Evolutionary conservation across 495 filamentous ascomycete genomes (phyloP).

Genomic region (Penicillium cataractarum): DNA sequence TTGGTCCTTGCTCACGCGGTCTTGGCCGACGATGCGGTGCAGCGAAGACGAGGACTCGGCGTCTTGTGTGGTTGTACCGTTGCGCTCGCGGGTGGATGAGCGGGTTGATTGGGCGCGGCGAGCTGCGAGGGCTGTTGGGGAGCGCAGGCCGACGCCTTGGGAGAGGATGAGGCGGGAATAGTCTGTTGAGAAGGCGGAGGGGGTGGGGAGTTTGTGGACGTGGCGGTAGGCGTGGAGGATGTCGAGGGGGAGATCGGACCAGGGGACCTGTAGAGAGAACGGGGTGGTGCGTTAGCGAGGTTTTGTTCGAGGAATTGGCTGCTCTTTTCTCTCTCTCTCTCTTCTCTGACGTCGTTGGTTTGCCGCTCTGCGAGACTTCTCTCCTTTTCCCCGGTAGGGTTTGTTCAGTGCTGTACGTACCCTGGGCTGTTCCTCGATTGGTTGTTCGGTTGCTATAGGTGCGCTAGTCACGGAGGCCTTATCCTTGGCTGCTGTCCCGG

Average conservation of each 20-base stretch:
- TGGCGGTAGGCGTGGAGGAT: slow-evolving; percentile 82
- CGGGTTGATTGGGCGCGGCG: slow-evolving; percentile 36
- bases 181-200: slow-evolving; percentile 68
- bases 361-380: neutral
- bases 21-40: slow-evolving; percentile 44
- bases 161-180: slow-evolving; percentile 74
- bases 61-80: slow-evolving; percentile 10
- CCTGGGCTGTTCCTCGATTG: slow-evolving; percentile 35
- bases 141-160: slow-evolving; percentile 66
- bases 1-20: slow-evolving; percentile 74
- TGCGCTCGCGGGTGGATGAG: slow-evolving; percentile 15
- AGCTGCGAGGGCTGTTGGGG: slow-evolving; percentile 49
- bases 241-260: slow-evolving; percentile 70
- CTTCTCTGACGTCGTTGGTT: slow-evolving; percentile 12
- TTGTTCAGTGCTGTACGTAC: slow-evolving; percentile 29
- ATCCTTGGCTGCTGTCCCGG: slow-evolving; percentile 31
- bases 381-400: slow-evolving; percentile 5
- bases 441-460: slow-evolving; percentile 32
- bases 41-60: slow-evolving; percentile 19
- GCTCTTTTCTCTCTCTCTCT: neutral
- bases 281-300: neutral
- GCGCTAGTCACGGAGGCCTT: slow-evolving; percentile 43
- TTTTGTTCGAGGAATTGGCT: neutral
- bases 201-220: slow-evolving; percentile 72
- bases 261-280: slow-evolving; percentile 62